Conservation (phyloP, 495 filamentous ascomycete species). For the Daldinia caldariorum region DNA sequence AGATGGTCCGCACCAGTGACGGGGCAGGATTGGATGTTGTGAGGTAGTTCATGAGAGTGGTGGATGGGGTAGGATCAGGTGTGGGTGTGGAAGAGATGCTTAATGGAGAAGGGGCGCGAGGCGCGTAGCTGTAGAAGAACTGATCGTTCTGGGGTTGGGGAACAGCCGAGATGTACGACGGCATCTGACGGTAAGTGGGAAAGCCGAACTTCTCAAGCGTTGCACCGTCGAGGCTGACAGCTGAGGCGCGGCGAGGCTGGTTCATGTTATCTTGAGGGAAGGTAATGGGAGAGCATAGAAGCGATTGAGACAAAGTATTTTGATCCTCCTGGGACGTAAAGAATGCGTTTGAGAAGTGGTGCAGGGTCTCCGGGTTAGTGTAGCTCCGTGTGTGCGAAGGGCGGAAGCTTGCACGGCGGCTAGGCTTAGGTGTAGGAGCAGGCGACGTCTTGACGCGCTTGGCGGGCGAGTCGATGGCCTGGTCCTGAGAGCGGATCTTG, state of each 20-base stretch:
- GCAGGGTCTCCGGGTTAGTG: slow-evolving; percentile 70
- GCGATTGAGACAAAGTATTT: slow-evolving; percentile 52
- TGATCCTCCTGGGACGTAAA: slow-evolving; percentile 50
- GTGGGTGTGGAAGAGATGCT: slow-evolving; percentile 54
- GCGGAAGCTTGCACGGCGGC: slow-evolving; percentile 51
- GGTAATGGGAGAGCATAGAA: slow-evolving; percentile 73
- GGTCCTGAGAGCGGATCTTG: slow-evolving; percentile 87
- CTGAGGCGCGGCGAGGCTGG: slow-evolving; percentile 69
- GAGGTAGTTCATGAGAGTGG: slow-evolving; percentile 79
- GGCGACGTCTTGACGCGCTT: slow-evolving; percentile 56
- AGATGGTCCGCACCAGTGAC: slow-evolving; percentile 81
- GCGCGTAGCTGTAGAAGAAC: slow-evolving; percentile 57
- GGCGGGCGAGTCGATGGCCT: slow-evolving; percentile 64
- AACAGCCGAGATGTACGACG: slow-evolving; percentile 67
- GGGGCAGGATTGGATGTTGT: slow-evolving; percentile 81
- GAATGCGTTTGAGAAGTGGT: slow-evolving; percentile 61
- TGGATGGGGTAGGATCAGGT: slow-evolving; percentile 62
- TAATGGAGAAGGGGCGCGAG: slow-evolving; percentile 63
- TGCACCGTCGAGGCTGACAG: slow-evolving; percentile 73
- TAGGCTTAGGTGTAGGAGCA: slow-evolving; percentile 39
- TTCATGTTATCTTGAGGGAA: slow-evolving; percentile 64
- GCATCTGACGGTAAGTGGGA: slow-evolving; percentile 82
- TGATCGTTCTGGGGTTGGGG: slow-evolving; percentile 52
- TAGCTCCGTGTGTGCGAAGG: slow-evolving; percentile 69
- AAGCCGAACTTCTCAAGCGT: slow-evolving; percentile 76